Percentiles rank a stretch among this genome's conserved stretches.
phyloP scores from a whole-genome alignment of 345 rosid species.

The Carallia brachiata region DNA sequence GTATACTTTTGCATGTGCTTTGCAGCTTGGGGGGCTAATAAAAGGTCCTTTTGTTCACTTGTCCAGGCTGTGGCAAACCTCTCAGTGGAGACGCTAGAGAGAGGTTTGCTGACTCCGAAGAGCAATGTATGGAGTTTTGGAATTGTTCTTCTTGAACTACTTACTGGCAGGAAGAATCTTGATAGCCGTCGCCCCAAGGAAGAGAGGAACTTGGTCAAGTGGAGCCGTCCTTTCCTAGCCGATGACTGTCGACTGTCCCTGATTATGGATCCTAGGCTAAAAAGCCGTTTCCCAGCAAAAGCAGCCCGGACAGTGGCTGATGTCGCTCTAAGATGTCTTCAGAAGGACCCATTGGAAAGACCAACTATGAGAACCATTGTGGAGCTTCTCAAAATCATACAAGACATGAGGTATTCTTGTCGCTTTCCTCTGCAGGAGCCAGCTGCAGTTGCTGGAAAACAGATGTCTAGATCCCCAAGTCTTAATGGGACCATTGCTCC shows the following conservation, averaged over 20 bases:
- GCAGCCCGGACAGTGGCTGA: slow-evolving; percentile 86
- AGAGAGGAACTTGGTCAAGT: slow-evolving; percentile 86
- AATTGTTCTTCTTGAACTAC: slow-evolving; percentile 79
- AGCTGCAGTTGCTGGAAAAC: slow-evolving; percentile 49
- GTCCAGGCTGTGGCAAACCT: slow-evolving; percentile 75
- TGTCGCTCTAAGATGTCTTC: slow-evolving; percentile 79
- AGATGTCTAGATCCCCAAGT: slow-evolving; percentile 89
- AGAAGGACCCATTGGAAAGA: slow-evolving; percentile 81
- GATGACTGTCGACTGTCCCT: slow-evolving; percentile 82
- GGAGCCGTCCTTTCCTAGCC: slow-evolving; percentile 82
- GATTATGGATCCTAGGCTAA: slow-evolving; percentile 92
- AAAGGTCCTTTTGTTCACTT: not conserved
- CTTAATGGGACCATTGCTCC: slow-evolving; percentile 65
- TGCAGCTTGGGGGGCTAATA: not conserved
- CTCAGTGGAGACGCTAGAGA: slow-evolving; percentile 86
- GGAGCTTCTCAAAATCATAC: slow-evolving; percentile 69
- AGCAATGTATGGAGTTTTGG: slow-evolving; percentile 99
- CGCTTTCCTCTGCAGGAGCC: slow-evolving; percentile 88
- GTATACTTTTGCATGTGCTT: not conserved
- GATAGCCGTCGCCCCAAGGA: slow-evolving; percentile 77
- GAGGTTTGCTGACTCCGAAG: slow-evolving; percentile 88
- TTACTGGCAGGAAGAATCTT: slow-evolving; percentile 86
- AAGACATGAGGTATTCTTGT: slow-evolving; percentile 72
- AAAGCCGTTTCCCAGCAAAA: slow-evolving; percentile 76
- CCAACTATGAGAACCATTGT: slow-evolving; percentile 91